phyloP scores from a whole-genome alignment of 306 rosid genomes.

The Morella rubra region DNA sequence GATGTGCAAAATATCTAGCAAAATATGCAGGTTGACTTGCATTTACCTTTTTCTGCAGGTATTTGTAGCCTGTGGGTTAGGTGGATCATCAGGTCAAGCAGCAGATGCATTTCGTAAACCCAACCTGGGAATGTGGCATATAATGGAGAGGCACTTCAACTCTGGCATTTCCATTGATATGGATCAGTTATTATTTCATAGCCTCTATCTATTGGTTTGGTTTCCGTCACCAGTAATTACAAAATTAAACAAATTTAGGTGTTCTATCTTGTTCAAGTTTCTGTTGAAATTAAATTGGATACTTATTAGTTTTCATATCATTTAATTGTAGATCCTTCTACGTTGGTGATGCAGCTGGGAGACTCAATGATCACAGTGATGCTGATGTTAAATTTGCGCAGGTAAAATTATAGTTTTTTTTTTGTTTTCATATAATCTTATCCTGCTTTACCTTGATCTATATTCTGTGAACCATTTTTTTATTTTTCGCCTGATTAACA shows the following conservation, averaged over 20 bases:
- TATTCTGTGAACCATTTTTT: constrained; percentile 2
- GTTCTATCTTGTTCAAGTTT: constrained; percentile 15
- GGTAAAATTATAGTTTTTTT: constrained; percentile 38
- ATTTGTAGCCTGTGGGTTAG: constrained; percentile 78
- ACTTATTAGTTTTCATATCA: background rate
- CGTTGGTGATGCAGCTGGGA: constrained; percentile 97
- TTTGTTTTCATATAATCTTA: background rate
- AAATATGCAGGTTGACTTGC: constrained; percentile 7
- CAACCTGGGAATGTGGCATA: constrained; percentile 84
- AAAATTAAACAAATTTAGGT: background rate
- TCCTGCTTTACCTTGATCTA: no score
- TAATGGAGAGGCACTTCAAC: constrained; percentile 83
- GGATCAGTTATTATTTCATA: constrained; percentile 63
- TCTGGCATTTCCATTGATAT: constrained; percentile 70
- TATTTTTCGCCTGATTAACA: background rate
- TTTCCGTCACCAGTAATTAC: background rate
- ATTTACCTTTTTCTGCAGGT: constrained; percentile 52
- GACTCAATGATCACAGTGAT: constrained; percentile 81
- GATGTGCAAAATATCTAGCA: background rate
- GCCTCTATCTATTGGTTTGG: constrained; percentile 13
- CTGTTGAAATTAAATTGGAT: constrained; percentile 13
- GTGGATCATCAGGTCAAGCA: constrained; percentile 38
- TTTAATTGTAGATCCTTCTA: constrained; percentile 68
- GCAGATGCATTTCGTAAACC: constrained; percentile 89
- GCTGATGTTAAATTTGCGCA: constrained; percentile 83